Percentiles rank a stretch among this genome's conserved stretches.
Conservation (phyloP, 2,329 filamentous ascomycete genomes). For the Fulvia fulva region DNA sequence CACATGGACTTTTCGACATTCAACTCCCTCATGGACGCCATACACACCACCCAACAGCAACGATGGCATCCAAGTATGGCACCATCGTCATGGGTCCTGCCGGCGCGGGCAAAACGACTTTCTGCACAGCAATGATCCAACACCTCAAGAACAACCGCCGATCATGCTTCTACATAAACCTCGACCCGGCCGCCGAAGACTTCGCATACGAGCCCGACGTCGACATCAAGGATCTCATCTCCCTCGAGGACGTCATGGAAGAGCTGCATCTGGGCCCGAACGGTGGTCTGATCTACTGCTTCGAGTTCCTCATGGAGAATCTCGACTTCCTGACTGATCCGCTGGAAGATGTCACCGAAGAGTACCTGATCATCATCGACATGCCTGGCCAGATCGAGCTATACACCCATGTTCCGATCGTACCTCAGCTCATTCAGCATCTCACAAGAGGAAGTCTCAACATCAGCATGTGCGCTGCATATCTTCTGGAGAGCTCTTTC, state of each 20-base stretch:
- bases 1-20: not conserved
- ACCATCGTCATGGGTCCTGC: slow-evolving; percentile 94
- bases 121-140: slow-evolving; percentile 88
- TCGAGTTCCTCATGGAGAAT: slow-evolving; percentile 92
- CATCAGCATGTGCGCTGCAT: slow-evolving; percentile 87
- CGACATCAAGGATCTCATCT: slow-evolving; percentile 93
- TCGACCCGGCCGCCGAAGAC: slow-evolving; percentile 90
- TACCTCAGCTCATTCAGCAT: slow-evolving; percentile 78
- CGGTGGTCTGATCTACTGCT: slow-evolving; percentile 91
- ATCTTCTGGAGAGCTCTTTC: slow-evolving; percentile 92
- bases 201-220: slow-evolving; percentile 90
- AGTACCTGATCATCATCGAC: slow-evolving; percentile 96
- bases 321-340: slow-evolving; percentile 85
- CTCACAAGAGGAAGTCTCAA: slow-evolving; percentile 79
- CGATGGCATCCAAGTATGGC: slow-evolving; percentile 66
- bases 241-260: slow-evolving; percentile 93
- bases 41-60: not conserved
- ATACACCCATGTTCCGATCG: slow-evolving; percentile 92
- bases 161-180: slow-evolving; percentile 97
- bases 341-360: slow-evolving; percentile 81
- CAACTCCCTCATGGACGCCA: not conserved
- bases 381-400: slow-evolving; percentile 99
- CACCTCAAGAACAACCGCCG: slow-evolving; percentile 85
- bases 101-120: slow-evolving; percentile 96
- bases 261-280: slow-evolving; percentile 88